Percentiles rank a stretch among this genome's conserved stretches.
Conservation (phyloP, 1,284 basidiomycete genomes). For the Neotropicomus parvogracilis region DNA sequence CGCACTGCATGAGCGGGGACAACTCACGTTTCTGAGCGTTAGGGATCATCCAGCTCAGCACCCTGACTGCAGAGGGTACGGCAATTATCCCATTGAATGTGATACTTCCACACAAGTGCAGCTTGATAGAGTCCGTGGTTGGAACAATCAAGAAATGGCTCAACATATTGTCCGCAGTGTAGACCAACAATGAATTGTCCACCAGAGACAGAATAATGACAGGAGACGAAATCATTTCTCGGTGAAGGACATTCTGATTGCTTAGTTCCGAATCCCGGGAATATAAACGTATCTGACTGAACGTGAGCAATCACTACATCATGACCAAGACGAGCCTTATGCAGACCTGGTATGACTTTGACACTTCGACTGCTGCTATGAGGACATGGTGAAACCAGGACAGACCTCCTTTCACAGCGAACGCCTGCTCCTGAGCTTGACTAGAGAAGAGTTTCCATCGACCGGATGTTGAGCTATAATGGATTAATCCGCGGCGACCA, state of each 20-base stretch:
- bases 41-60: slow-evolving; percentile 97
- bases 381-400: slow-evolving; percentile 98
- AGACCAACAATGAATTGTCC: slow-evolving; percentile 95
- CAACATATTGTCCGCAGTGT: slow-evolving; percentile 94
- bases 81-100: slow-evolving; percentile 90
- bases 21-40: slow-evolving; percentile 83
- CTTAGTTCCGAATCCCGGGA: slow-evolving; percentile 93
- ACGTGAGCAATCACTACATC: slow-evolving; percentile 3
- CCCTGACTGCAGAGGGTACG: slow-evolving; percentile 81
- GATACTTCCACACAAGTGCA: slow-evolving; percentile 93
- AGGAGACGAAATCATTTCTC: slow-evolving; percentile 74
- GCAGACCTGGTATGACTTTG: slow-evolving; percentile 72
- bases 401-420: slow-evolving; percentile 87
- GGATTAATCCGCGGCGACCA: slow-evolving; percentile 85
- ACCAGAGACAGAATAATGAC: slow-evolving; percentile 87
- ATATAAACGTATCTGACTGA: slow-evolving; percentile 75
- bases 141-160: slow-evolving; percentile 92
- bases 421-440: slow-evolving; percentile 85
- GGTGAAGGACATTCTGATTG: slow-evolving; percentile 80
- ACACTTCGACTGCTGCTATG: slow-evolving; percentile 86
- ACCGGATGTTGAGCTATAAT: slow-evolving; percentile 92
- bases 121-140: slow-evolving; percentile 76
- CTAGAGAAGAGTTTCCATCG: slow-evolving; percentile 92
- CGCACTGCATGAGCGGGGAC: background rate
- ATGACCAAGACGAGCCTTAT: background rate